Conservation (phyloP, 352 stramenopile genomes). For the Phytophthora capsici region DNA sequence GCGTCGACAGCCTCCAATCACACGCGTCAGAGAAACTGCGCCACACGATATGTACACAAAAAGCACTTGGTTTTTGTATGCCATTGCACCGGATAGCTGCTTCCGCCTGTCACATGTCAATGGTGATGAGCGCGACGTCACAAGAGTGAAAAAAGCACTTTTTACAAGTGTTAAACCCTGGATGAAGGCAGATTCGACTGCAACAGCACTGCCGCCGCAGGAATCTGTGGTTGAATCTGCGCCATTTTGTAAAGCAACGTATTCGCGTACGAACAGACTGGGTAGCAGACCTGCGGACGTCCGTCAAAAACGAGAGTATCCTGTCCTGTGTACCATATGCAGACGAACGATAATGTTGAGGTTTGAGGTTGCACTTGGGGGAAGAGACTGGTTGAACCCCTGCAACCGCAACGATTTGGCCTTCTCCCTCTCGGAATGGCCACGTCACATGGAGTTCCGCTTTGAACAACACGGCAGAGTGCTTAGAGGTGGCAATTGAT, state of each 20-base stretch:
- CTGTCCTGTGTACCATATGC: constrained; percentile 6
- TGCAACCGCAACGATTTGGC: constrained; percentile 37
- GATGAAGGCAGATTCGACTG: background rate
- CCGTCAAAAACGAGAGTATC: background rate
- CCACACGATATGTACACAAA: constrained; percentile 1
- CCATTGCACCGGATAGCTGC: constrained; percentile 5
- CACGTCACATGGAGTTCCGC: constrained; percentile 30
- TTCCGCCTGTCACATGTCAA: constrained; percentile 32
- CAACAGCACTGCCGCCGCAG: background rate
- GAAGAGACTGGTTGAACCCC: constrained; percentile 21
- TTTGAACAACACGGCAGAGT: constrained; percentile 29
- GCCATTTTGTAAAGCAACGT: too few relatives aligned
- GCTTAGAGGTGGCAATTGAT: background rate
- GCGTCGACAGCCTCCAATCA: constrained; percentile 11
- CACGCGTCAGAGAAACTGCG: constrained; percentile 7
- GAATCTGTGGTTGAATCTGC: constrained; percentile 8
- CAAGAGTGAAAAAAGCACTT: constrained; percentile 5
- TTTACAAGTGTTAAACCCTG: constrained; percentile 12
- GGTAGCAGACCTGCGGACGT: background rate
- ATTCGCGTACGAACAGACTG: background rate
- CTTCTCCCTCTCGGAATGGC: constrained; percentile 13
- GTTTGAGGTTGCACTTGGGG: constrained; percentile 29
- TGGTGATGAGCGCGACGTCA: constrained; percentile 18
- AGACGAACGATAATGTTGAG: constrained; percentile 2
- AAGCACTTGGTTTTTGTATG: constrained; percentile 20